Conservation (phyloP, 192 early-diverging fungal species). For the Cladochytrium replicatum region DNA sequence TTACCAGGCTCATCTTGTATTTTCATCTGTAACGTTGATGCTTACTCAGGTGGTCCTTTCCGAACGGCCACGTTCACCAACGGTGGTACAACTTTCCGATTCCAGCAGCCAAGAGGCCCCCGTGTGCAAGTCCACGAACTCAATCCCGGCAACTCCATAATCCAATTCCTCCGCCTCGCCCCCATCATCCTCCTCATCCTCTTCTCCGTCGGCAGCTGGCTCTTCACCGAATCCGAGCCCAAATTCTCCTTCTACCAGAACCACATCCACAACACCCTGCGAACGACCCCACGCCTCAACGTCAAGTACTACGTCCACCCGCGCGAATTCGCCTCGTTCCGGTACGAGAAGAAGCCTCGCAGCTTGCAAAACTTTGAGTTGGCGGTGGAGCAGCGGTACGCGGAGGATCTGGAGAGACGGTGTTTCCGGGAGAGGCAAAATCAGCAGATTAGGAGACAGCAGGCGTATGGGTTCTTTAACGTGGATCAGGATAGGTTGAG, state of each 20-base stretch:
- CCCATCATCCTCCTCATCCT: slow-evolving; percentile 69
- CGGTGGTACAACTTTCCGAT: slow-evolving; percentile 1
- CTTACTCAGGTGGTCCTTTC: slow-evolving; percentile 29
- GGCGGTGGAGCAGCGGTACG: slow-evolving; percentile 59
- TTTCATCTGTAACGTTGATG: not conserved
- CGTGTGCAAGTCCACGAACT: slow-evolving; percentile 8
- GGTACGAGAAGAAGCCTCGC: slow-evolving; percentile 25
- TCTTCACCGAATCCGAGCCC: slow-evolving; percentile 44
- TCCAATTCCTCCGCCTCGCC: slow-evolving; percentile 61
- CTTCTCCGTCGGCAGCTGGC: slow-evolving; percentile 57
- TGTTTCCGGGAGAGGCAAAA: slow-evolving; percentile 60
- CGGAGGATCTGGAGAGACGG: slow-evolving; percentile 46
- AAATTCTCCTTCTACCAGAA: slow-evolving; percentile 55
- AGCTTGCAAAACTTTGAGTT: slow-evolving; percentile 60
- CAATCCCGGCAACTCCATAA: slow-evolving; percentile 6
- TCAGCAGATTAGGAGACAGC: slow-evolving; percentile 38
- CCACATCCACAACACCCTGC: slow-evolving; percentile 33
- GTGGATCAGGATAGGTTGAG: slow-evolving; percentile 56
- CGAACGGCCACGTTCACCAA: slow-evolving; percentile 11
- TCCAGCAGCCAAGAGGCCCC: slow-evolving; percentile 23
- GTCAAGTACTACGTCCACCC: slow-evolving; percentile 77
- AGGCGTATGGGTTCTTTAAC: slow-evolving; percentile 62
- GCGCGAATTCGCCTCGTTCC: slow-evolving; percentile 34
- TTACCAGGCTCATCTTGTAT: slow-evolving; percentile 4
- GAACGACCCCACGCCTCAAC: slow-evolving; percentile 45